These are phyloP conservation scores for Mycocentrospora acerina DNA, from an alignment of 2,329 filamentous ascomycete genomes.

Conservation along the genomic window DNA sequence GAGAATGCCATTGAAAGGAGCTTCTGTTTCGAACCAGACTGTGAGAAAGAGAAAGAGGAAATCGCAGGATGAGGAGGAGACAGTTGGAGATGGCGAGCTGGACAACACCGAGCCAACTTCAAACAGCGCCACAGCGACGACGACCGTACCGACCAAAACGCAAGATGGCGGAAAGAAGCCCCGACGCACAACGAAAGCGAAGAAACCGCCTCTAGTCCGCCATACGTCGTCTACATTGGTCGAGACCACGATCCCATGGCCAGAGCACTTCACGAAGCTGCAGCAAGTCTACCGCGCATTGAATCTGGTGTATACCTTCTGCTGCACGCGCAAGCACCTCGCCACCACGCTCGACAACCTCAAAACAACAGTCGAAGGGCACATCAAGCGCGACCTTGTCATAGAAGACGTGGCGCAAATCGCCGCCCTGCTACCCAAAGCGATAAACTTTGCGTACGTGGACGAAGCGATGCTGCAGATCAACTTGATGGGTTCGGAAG, in stretches of 20 bases:
- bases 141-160: slow-evolving; percentile 57
- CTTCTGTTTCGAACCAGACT: slow-evolving; percentile 37
- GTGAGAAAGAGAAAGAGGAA: slow-evolving; percentile 49
- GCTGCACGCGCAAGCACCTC: slow-evolving; percentile 87
- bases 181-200: slow-evolving; percentile 45
- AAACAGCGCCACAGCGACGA: slow-evolving; percentile 36
- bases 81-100: slow-evolving; percentile 8
- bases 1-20: too few species aligned
- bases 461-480: slow-evolving; percentile 82
- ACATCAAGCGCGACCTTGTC: slow-evolving; percentile 69
- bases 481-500: slow-evolving; percentile 71
- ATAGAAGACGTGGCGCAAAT: slow-evolving; percentile 82
- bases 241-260: slow-evolving; percentile 67
- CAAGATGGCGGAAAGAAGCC: slow-evolving; percentile 59
- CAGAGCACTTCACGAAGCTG: slow-evolving; percentile 69
- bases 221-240: slow-evolving; percentile 52
- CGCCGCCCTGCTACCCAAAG: slow-evolving; percentile 72
- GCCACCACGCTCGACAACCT: slow-evolving; percentile 91
- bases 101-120: slow-evolving; percentile 5
- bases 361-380: slow-evolving; percentile 77
- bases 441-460: slow-evolving; percentile 82
- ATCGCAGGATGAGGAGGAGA: slow-evolving; percentile 21
- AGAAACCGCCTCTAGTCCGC: slow-evolving; percentile 43
- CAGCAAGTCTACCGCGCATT: slow-evolving; percentile 79
- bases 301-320: slow-evolving; percentile 93